Evolutionary conservation across 306 rosid species (phyloP), one percentile per base, ranked within the genome.

Genomic region (Amphicarpaea edgeworthii): DNA sequence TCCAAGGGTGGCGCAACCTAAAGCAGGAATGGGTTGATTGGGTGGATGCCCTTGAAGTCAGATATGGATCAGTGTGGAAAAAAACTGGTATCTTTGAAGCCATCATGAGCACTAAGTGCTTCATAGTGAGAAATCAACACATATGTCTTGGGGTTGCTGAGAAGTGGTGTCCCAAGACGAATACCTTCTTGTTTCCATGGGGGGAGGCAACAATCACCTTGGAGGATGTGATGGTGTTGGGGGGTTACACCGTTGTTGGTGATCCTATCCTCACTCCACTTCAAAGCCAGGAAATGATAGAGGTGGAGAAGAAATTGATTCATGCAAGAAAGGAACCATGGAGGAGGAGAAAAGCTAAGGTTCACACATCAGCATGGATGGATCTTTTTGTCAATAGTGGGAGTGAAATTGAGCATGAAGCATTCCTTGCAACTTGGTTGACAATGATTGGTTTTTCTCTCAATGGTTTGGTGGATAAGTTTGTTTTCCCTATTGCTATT

Each of bases 201-300:
- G 32, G 32, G 32, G 32, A 28, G 37, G 37, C 37, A 30, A 30
- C 37, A 30, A 30, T 30, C 37, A 30, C 37, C 37, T 30, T 30
- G 37, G 37, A 30, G 5, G 37, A 30, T 30, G 37, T 30, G 37
- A 30, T 30, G 37, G 62, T 87, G 54, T 81, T 85, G 42, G 89
- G 88, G 3, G 90, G 89, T 43, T 86, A 73, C 50, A 64, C 89
- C 65, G 26, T 85, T n/a, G 12, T 77, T 49, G 93, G 89, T 55
- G 72, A 43, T 9, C 67, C 80, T 50, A 73, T 80, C 74, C 72
- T 46, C 9, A 70, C 15, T 1, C 15, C 77, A 11, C 65, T 83
- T 15, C 37, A 30, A 30, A 30, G 7, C 37, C 37, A 30, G 6
- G 37, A 30, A 30, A 30, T 30, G 37, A 30, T 12, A 6, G 49